Conservation (phyloP, 768 basidiomycete species). For the Mycena metata region DNA sequence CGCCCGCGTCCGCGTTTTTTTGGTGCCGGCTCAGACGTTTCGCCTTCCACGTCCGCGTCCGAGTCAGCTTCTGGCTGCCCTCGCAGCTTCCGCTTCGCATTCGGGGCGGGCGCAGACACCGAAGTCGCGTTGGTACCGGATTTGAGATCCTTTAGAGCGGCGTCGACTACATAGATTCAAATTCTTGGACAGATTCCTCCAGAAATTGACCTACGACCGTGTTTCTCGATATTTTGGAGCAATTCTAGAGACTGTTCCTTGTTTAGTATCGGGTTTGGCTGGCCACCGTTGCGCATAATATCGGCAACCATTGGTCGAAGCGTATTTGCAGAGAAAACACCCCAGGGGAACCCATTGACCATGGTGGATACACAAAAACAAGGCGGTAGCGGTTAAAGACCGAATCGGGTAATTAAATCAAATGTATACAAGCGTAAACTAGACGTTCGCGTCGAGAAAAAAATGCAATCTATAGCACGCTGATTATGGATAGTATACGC, state of each 20-base stretch:
- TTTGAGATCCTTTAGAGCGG: conserved; percentile 17
- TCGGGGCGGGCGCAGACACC: background rate
- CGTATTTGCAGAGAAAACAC: conserved; percentile 30
- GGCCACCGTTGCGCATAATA: conserved; percentile 15
- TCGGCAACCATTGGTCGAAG: conserved; percentile 34
- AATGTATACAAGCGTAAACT: too few relatives aligned
- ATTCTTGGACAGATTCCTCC: background rate
- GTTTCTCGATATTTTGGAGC: conserved; percentile 31
- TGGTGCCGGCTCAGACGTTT: background rate
- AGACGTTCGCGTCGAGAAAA: too few relatives aligned
- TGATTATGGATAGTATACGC: conserved; percentile 22
- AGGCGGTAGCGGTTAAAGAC: conserved; percentile 12
- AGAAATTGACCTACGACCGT: conserved; percentile 27
- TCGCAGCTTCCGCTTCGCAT: conserved; percentile 30
- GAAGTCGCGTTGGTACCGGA: background rate
- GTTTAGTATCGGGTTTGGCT: background rate
- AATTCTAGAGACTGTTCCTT: conserved; percentile 29
- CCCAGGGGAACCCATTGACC: conserved; percentile 32
- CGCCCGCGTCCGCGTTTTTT: conserved; percentile 32
- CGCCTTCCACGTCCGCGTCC: conserved; percentile 3
- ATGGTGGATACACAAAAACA: conserved; percentile 12
- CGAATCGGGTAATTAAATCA: background rate
- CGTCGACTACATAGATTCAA: conserved; percentile 18
- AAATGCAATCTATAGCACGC: too few relatives aligned
- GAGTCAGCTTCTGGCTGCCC: too few relatives aligned